A percentile compares a stretch with the other conserved stretches of the same genome.
phyloP scores from a whole-genome alignment of 2,329 filamentous ascomycete genomes.

The Myriosclerotinia scirpicola region DNA sequence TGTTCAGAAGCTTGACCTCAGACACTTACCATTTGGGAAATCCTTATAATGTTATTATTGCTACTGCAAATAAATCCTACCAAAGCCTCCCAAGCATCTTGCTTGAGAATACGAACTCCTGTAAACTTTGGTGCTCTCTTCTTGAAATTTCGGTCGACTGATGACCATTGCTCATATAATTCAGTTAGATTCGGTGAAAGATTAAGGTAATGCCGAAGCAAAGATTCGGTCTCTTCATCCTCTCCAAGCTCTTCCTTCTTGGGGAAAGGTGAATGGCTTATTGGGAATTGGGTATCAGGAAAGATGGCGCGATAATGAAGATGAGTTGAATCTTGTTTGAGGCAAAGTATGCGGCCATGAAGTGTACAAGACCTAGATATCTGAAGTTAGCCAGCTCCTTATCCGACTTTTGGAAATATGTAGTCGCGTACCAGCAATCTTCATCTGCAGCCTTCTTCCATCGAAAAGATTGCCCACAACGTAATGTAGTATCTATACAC shows the following conservation, averaged over 20 bases:
- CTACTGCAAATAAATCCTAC: slow-evolving; percentile 97
- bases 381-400: slow-evolving; percentile 33
- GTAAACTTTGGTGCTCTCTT: slow-evolving; percentile 83
- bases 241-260: slow-evolving; percentile 43
- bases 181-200: slow-evolving; percentile 71
- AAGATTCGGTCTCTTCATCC: slow-evolving; percentile 69
- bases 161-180: slow-evolving; percentile 86
- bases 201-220: slow-evolving; percentile 86
- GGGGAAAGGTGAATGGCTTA: slow-evolving; percentile 41
- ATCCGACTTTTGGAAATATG: slow-evolving; percentile 20
- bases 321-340: slow-evolving; percentile 77
- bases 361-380: slow-evolving; percentile 71
- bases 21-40: slow-evolving; percentile 79
- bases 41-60: slow-evolving; percentile 96
- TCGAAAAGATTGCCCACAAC: slow-evolving; percentile 95
- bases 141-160: slow-evolving; percentile 82
- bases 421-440: slow-evolving; percentile 71
- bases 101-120: slow-evolving; percentile 86
- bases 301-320: slow-evolving; percentile 78
- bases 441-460: slow-evolving; percentile 83
- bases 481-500: slow-evolving; percentile 89
- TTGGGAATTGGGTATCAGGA: slow-evolving; percentile 44
- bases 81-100: slow-evolving; percentile 94
- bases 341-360: slow-evolving; percentile 77
- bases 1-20: neutral